Conservation (phyloP, 2,329 filamentous ascomycete genomes). For the Penicillium sp. region DNA sequence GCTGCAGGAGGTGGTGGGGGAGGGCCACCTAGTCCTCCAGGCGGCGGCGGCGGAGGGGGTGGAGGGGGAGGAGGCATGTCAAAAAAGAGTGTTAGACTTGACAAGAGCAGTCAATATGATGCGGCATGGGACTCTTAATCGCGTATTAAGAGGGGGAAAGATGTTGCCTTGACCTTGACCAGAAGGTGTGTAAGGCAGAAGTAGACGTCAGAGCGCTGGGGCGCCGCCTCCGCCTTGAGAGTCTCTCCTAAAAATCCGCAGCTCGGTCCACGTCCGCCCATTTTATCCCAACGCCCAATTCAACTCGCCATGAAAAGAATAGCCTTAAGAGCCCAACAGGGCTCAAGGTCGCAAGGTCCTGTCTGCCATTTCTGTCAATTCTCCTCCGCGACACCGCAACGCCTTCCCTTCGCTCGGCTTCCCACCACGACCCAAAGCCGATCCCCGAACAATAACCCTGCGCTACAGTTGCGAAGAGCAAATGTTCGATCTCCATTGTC, state of each 20-base stretch:
- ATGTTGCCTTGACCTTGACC: conserved; percentile 11
- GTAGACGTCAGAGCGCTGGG: conserved; percentile 27
- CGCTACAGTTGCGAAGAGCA: conserved; percentile 20
- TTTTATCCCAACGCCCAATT: conserved; percentile 7
- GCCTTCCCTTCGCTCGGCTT: conserved; percentile 21
- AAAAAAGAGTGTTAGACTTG: conserved; percentile 9
- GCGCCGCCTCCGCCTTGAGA: conserved; percentile 31
- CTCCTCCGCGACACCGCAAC: conserved; percentile 25
- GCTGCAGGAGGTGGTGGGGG: conserved; percentile 59
- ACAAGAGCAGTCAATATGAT: conserved; percentile 2
- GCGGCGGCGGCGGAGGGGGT: conserved; percentile 68
- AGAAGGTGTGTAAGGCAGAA: conserved; percentile 23
- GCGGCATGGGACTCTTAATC: conserved; percentile 3
- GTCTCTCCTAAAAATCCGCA: conserved; percentile 18
- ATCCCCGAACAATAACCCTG: conserved; percentile 8
- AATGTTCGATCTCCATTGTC: conserved; percentile 5
- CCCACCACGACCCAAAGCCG: conserved; percentile 7
- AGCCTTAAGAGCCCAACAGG: conserved; percentile 29
- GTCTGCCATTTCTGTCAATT: conserved; percentile 43
- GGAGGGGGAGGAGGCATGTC: conserved; percentile 58
- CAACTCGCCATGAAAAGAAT: conserved; percentile 37
- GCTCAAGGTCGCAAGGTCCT: conserved; percentile 23
- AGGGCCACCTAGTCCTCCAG: conserved; percentile 57
- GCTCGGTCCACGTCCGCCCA: neutral
- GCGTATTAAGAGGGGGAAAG: conserved; percentile 8